These are phyloP conservation scores for Entomortierella parvispora DNA, from an alignment of 192 early-diverging fungal genomes.

Conservation along the genomic window DNA sequence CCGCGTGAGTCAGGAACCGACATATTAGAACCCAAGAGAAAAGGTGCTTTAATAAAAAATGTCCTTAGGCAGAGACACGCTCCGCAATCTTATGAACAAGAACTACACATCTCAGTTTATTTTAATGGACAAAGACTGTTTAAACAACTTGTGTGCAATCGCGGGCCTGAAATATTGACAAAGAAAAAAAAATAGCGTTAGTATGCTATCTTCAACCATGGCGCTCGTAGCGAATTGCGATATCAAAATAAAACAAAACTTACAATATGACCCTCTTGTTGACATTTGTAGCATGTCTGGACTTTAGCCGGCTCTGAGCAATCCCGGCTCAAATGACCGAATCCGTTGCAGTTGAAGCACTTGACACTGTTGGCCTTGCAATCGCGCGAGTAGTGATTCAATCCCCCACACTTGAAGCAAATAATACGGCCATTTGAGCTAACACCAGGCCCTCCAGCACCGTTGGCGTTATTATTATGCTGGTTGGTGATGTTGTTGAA, in stretches of 20 bases:
- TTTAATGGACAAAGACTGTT: too few species aligned
- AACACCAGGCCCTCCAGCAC: slow-evolving; percentile 4
- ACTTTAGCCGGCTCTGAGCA: slow-evolving; percentile 33
- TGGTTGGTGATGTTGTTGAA: background rate
- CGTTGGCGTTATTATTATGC: background rate
- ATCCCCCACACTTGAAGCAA: slow-evolving; percentile 64
- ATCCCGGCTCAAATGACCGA: slow-evolving; percentile 51
- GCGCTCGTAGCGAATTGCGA: background rate
- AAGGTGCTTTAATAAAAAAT: too few species aligned
- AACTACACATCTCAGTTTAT: too few species aligned
- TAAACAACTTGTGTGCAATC: too few species aligned
- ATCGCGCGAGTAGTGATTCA: slow-evolving; percentile 64
- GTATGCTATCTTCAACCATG: background rate
- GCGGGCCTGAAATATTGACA: too few species aligned
- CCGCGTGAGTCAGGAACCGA: too few species aligned
- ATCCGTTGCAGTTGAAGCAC: slow-evolving; percentile 65
- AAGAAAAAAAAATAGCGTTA: background rate
- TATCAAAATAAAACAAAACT: slow-evolving; percentile 21
- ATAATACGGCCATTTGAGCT: slow-evolving; percentile 29
- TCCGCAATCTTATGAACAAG: too few species aligned
- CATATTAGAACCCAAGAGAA: too few species aligned
- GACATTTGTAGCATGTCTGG: slow-evolving; percentile 64
- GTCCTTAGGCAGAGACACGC: too few species aligned
- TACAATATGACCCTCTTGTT: slow-evolving; percentile 64
- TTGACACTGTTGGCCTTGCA: slow-evolving; percentile 64